Percentiles rank a stretch among this genome's conserved stretches.
phyloP scores from a whole-genome alignment of 192 early-diverging fungal genomes.

The Chytriomyces sp. region DNA sequence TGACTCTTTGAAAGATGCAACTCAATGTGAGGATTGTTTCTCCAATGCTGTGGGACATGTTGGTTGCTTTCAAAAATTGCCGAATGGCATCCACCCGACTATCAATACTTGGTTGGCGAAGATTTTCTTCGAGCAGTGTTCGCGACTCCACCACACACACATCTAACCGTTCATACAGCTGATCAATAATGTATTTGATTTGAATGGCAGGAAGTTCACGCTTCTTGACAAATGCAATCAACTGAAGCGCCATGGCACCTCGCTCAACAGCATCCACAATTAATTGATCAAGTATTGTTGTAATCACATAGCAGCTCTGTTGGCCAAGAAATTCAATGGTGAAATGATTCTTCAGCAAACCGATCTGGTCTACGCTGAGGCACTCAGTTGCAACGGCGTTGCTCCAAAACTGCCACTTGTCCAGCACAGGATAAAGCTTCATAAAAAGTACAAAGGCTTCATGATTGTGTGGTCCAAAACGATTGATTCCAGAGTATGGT shows the following conservation, averaged over 20 bases:
- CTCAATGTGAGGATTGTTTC: slow-evolving; percentile 3
- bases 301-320: background rate
- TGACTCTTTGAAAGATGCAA: background rate
- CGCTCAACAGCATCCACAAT: background rate
- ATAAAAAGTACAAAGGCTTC: background rate
- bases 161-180: background rate
- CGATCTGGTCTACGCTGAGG: background rate
- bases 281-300: background rate
- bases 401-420: background rate
- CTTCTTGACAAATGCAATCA: background rate
- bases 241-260: background rate
- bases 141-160: background rate
- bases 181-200: background rate
- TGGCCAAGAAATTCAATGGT: background rate
- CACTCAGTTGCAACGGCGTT: background rate
- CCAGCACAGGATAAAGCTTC: background rate
- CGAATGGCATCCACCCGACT: background rate
- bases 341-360: background rate
- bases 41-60: background rate
- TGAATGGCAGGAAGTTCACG: background rate
- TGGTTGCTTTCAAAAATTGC: background rate
- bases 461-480: background rate
- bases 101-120: slow-evolving; percentile 7
- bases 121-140: background rate
- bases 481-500: background rate